Percentiles rank a stretch among this genome's conserved stretches.
These are phyloP conservation scores for Tricladium varicosporioides DNA, from an alignment of 2,329 filamentous ascomycete genomes.

Conservation along the genomic window DNA sequence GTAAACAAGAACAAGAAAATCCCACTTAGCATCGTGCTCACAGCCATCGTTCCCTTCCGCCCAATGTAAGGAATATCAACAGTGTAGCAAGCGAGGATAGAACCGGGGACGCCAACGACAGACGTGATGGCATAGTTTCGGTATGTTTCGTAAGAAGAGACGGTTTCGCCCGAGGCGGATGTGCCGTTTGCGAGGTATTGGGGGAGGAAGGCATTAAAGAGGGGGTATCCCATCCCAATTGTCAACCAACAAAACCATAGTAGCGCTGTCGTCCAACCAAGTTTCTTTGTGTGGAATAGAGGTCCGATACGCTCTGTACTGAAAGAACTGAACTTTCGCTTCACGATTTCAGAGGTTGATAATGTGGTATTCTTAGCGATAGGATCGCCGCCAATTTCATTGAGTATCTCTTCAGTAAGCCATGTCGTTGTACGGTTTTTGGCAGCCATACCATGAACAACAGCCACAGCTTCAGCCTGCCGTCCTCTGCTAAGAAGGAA, in stretches of 20 bases:
- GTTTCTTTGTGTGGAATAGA: slow-evolving; percentile 56
- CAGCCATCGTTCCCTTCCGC: slow-evolving; percentile 70
- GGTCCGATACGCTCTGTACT: slow-evolving; percentile 65
- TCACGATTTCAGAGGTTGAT: slow-evolving; percentile 21
- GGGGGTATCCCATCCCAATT: slow-evolving; percentile 82
- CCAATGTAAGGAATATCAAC: slow-evolving; percentile 66
- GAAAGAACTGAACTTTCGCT: slow-evolving; percentile 58
- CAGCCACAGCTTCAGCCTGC: slow-evolving; percentile 75
- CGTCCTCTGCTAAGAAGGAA: slow-evolving; percentile 75
- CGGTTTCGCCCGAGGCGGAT: slow-evolving; percentile 27
- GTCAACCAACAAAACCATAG: slow-evolving; percentile 81
- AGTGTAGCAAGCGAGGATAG: slow-evolving; percentile 69
- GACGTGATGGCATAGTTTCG: slow-evolving; percentile 82
- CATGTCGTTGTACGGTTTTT: slow-evolving; percentile 69
- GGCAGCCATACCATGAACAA: slow-evolving; percentile 74
- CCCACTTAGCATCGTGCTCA: slow-evolving; percentile 65
- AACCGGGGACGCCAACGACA: slow-evolving; percentile 73
- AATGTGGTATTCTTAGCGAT: slow-evolving; percentile 10
- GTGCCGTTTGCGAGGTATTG: slow-evolving; percentile 71
- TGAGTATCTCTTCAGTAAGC: slow-evolving; percentile 69
- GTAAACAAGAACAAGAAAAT: slow-evolving; percentile 68
- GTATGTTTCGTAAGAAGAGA: slow-evolving; percentile 55
- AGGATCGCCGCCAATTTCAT: slow-evolving; percentile 48
- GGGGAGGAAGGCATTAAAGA: slow-evolving; percentile 89
- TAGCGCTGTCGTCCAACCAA: slow-evolving; percentile 50